Evolutionary conservation across 495 filamentous ascomycete genomes (phyloP), one percentile per base, ranked within the genome.

Genomic region (Entonaema liquescens): DNA sequence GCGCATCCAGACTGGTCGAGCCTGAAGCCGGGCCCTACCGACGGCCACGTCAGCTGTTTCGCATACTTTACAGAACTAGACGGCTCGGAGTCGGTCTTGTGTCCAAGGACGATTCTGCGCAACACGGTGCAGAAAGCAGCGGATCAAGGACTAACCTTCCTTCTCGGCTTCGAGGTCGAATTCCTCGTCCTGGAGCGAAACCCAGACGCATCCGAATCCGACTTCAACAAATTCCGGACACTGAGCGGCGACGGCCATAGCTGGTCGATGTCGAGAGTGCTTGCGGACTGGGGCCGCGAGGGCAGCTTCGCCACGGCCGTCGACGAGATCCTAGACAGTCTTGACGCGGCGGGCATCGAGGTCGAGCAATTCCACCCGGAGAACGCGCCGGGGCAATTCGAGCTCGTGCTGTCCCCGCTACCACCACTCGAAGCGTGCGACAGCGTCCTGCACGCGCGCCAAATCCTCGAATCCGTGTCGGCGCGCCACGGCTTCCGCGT

Each of bases 111-210:
- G 6, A 68, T 87, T 31, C 79, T 92, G 40, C 79, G 82, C 3
- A 79, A 79, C 25, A 80, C 89, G 13, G 73, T 91, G 12, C 77
- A 83, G n/a, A 76, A 80, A 11, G 79, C 84, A 13, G 74, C 79
- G 8, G 79, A 87, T 35, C 73, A 85, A 26, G 77, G 79, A 23
- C 70, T 86, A 2, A 75, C 73, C 4, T 86, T 94, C 38, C 80
- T 90, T 1, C 74, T 92, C 28, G 93, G 93, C 3, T 95, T 94
- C 71, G 94, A 97, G 77, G 88, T 94, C 35, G 93, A 97, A 77
- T 88, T 97, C 19, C 83, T 93, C 5, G 89, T 96, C 64, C 76
- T 95, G 9, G 78, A 83, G 40, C 80, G 80, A 31, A 61, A 69
- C 62, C 29, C 76, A 62, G 13, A 64, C 75, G n/a, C 65, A 70